Conservation (phyloP, 768 basidiomycete genomes). For the Boletellus sp. region DNA sequence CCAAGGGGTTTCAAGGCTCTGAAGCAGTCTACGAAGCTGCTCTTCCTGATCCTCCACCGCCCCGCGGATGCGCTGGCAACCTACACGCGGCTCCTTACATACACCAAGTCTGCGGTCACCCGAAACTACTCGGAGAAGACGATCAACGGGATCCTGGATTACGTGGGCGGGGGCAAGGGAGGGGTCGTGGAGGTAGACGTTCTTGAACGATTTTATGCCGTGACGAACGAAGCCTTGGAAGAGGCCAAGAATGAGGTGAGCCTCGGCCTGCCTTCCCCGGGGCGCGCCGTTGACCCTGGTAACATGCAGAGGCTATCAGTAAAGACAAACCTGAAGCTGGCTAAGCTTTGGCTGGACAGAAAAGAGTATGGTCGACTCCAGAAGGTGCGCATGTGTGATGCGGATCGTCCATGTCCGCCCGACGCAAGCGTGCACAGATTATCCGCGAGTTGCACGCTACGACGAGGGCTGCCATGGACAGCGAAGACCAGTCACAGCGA, state of each 20-base stretch:
- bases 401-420: background rate
- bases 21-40: constrained; percentile 94
- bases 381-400: constrained; percentile 47
- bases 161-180: constrained; percentile 88
- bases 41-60: constrained; percentile 74
- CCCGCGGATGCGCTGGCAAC: constrained; percentile 83
- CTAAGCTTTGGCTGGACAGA: constrained; percentile 95
- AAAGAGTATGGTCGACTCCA: constrained; percentile 84
- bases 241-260: constrained; percentile 95
- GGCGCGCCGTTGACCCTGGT: background rate
- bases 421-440: constrained; percentile 42
- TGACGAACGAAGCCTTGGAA: constrained; percentile 81
- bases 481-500: constrained; percentile 84
- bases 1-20: constrained; percentile 97
- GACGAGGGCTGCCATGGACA: constrained; percentile 57
- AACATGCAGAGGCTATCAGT: constrained; percentile 73
- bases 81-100: constrained; percentile 82
- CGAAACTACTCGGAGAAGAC: constrained; percentile 97
- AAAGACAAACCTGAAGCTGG: constrained; percentile 95
- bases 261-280: background rate
- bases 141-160: constrained; percentile 97
- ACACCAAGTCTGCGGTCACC: constrained; percentile 94
- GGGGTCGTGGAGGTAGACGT: constrained; percentile 78
- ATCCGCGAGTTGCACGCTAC: constrained; percentile 72
- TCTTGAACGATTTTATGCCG: constrained; percentile 93